Evolutionary conservation across 805 yeast species (phyloP), one percentile per base, ranked within the genome.

Genomic region (Candida peoriensis): DNA sequence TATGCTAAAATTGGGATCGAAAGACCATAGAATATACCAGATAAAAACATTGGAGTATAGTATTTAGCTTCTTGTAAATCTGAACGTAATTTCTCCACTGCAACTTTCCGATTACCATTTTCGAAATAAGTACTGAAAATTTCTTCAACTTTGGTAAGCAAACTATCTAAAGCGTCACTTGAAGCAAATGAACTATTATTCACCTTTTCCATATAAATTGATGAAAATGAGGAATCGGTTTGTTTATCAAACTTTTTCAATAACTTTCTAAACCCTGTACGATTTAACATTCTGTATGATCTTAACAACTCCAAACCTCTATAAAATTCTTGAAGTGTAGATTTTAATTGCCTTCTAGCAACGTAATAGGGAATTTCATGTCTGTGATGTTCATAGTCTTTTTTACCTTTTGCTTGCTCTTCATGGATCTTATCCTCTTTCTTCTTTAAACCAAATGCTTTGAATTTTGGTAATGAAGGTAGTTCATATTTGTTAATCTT

Each of bases 231-330:
- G 8, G 74, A 63, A 10, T 63, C 54, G 3, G 79, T 68, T 5
- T 80, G 68, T 51, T 93, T 93, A 59, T 93, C 98, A 54, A 76
- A 89, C 57, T 93, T 93, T 54, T 93, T 93, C 39, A 87, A 68
- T 50, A 93, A 78, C 51, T 93, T 93, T 34, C 96, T 72, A 50
- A 89, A 77, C 0, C 94, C 98, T 0, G 95, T 88, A 20, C 88
- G 69, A 58, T 93, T 93, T 47, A 89, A 58, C 31, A 79, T 66
- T 44, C 85, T 69, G 56, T 78, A 93, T 1, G 85, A 80, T 43
- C 74, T 74, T 32, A 84, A 60, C 23, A 85, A 66, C 39, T 83
- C 84, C 42, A 87, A 62, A 8, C 83, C 74, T 38, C 90, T 68
- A 55, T 86, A 87, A 45, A 72, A 80, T 50, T 86, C 95, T 37